Evolutionary conservation across 2,329 filamentous ascomycete genomes (phyloP).

Genomic region (Sclerotinia glacialis): DNA sequence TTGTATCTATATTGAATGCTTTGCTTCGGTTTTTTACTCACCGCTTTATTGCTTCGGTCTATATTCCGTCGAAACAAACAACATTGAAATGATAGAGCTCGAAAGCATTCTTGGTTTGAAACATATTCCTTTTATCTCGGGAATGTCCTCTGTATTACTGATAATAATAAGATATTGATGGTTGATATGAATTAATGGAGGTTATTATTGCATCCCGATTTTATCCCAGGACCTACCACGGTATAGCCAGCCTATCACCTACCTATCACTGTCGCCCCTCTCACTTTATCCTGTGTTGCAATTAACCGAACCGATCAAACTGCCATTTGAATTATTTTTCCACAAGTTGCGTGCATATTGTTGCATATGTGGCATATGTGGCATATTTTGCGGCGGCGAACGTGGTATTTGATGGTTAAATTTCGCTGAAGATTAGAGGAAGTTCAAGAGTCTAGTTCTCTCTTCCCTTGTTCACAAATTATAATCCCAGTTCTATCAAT

Average conservation of each 20-base stretch:
- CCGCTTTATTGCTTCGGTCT: slow-evolving; percentile 3
- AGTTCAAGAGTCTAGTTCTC: slow-evolving; percentile 14
- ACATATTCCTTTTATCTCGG: neutral
- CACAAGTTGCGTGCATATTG: no score
- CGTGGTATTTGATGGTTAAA: slow-evolving; percentile 13
- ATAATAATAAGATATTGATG: neutral
- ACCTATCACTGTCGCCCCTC: neutral
- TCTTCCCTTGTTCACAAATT: neutral
- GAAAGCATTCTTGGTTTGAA: slow-evolving; percentile 7
- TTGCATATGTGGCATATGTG: neutral
- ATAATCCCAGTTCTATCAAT: slow-evolving; percentile 8
- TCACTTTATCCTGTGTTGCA: neutral
- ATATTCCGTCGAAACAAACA: neutral
- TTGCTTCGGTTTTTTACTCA: slow-evolving; percentile 1
- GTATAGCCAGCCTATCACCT: neutral
- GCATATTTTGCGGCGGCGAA: slow-evolving; percentile 13
- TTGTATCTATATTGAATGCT: slow-evolving; percentile 8
- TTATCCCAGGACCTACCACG: neutral
- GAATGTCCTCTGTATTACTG: neutral
- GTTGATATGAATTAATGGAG: neutral
- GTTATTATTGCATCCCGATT: neutral
- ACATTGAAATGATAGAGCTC: no score
- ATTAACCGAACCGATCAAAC: neutral
- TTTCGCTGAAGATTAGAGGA: slow-evolving; percentile 12
- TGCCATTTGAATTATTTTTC: neutral